phyloP scores from a whole-genome alignment of 768 basidiomycete genomes.

The Suillus decipiens region DNA sequence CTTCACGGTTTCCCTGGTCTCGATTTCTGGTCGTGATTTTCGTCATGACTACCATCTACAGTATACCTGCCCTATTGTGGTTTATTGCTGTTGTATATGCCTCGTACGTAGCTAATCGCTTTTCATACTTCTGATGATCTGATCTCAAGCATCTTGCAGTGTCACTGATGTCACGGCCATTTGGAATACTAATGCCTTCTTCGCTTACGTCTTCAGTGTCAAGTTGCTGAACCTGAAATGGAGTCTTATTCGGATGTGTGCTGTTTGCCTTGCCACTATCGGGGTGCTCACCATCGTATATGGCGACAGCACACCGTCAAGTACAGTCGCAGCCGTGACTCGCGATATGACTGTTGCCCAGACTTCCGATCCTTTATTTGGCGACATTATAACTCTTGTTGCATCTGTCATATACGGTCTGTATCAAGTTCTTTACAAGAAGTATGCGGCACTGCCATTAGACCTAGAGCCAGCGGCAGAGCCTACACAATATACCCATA shows the following conservation, averaged over 20 bases:
- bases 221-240: slow-evolving; percentile 63
- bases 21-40: slow-evolving; percentile 37
- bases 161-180: slow-evolving; percentile 85
- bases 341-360: background rate
- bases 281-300: slow-evolving; percentile 86
- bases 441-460: slow-evolving; percentile 68
- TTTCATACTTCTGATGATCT: background rate
- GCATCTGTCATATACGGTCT: slow-evolving; percentile 74
- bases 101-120: slow-evolving; percentile 52
- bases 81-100: slow-evolving; percentile 69
- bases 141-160: slow-evolving; percentile 38
- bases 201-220: slow-evolving; percentile 86
- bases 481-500: slow-evolving; percentile 41
- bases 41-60: slow-evolving; percentile 46
- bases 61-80: slow-evolving; percentile 71
- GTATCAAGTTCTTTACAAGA: slow-evolving; percentile 87
- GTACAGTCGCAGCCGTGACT: slow-evolving; percentile 3
- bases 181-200: slow-evolving; percentile 91
- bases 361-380: slow-evolving; percentile 59
- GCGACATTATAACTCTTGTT: slow-evolving; percentile 71
- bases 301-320: slow-evolving; percentile 52
- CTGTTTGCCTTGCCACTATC: slow-evolving; percentile 77
- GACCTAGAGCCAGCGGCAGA: slow-evolving; percentile 54
- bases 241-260: slow-evolving; percentile 63
- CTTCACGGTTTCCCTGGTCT: slow-evolving; percentile 28